phyloP scores from a whole-genome alignment of 495 filamentous ascomycete genomes.

The Chaetomium tenue region DNA sequence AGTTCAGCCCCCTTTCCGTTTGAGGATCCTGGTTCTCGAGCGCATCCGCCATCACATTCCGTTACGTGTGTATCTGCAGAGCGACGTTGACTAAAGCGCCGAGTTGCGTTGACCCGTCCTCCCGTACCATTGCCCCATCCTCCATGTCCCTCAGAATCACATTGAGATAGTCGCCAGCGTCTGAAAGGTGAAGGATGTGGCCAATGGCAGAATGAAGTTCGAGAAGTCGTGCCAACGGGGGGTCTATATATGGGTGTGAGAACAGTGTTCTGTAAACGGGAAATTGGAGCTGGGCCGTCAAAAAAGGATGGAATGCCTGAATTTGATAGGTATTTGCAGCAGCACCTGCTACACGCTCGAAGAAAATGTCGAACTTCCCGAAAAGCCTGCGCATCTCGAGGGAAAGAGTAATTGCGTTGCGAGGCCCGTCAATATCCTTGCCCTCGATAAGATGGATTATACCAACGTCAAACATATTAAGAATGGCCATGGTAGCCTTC shows the following conservation, averaged over 20 bases:
- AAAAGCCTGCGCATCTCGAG: constrained; percentile 2
- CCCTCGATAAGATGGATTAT: constrained; percentile 7
- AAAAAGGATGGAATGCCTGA: not conserved
- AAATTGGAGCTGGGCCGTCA: not conserved
- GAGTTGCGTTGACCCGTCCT: constrained; percentile 18
- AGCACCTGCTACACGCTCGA: constrained; percentile 8
- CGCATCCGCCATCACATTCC: too few relatives aligned
- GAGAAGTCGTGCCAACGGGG: constrained; percentile 9
- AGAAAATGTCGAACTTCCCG: constrained; percentile 12
- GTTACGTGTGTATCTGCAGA: too few relatives aligned
- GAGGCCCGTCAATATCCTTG: constrained; percentile 8
- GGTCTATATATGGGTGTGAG: constrained; percentile 5
- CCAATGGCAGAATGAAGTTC: constrained; percentile 2
- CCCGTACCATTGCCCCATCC: constrained; percentile 3
- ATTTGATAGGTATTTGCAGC: constrained; percentile 17
- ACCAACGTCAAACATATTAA: constrained; percentile 12
- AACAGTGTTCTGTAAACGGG: constrained; percentile 12
- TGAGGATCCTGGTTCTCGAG: too few relatives aligned
- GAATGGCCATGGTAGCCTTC: constrained; percentile 6
- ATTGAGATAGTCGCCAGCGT: constrained; percentile 11
- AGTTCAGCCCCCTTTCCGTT: too few relatives aligned
- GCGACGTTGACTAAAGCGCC: not conserved
- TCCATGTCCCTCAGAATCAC: constrained; percentile 15
- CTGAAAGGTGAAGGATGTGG: constrained; percentile 10
- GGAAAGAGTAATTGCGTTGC: constrained; percentile 10